Conservation (phyloP, 208 protist species). For the Giardia muris region DNA sequence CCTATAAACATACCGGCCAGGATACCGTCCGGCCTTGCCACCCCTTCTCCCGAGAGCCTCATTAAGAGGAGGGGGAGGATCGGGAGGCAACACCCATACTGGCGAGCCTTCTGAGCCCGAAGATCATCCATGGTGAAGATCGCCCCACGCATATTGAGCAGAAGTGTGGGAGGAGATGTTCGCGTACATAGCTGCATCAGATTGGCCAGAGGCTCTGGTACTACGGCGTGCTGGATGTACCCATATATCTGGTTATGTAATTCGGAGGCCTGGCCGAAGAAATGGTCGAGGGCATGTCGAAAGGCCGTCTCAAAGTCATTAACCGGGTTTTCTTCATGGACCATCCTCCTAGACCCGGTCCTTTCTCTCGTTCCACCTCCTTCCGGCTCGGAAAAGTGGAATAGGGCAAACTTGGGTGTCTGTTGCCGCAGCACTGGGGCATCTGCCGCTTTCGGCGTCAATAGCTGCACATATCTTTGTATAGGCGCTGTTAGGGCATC, state of each 20-base stretch:
- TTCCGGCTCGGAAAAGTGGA: background rate
- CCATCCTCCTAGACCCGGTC: no score
- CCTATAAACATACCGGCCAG: background rate
- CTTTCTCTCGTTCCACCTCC: background rate
- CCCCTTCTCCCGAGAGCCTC: background rate
- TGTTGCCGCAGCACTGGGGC: background rate
- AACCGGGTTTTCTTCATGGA: background rate
- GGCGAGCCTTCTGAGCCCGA: background rate
- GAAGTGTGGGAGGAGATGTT: background rate
- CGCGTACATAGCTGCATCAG: background rate
- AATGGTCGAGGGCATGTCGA: background rate
- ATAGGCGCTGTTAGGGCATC: background rate
- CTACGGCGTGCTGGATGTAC: background rate
- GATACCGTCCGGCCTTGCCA: background rate
- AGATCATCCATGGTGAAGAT: background rate
- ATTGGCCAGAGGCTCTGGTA: background rate
- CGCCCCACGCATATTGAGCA: background rate
- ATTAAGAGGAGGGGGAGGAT: background rate
- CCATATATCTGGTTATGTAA: background rate
- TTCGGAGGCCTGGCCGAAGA: background rate
- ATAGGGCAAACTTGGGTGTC: background rate
- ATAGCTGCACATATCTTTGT: background rate
- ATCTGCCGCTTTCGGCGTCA: background rate
- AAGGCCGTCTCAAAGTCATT: background rate
- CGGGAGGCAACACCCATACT: background rate